Conservation (phyloP, 106 monocot genomes). For the Dioscorea zingiberensis region DNA sequence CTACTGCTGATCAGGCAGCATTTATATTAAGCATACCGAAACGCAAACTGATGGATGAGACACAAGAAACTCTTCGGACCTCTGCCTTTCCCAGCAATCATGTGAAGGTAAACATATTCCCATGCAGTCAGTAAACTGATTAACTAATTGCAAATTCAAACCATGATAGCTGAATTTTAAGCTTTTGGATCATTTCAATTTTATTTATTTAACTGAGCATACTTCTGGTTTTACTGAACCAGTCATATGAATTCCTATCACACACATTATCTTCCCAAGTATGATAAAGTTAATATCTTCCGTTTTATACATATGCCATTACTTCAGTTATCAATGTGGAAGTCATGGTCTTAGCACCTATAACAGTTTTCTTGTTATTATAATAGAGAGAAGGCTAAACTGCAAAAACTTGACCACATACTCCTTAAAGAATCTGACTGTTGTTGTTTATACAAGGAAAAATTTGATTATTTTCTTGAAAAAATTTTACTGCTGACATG, state of each 20-base stretch:
- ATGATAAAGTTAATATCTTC: background rate
- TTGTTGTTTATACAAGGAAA: too few species aligned
- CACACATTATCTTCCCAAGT: too few species aligned
- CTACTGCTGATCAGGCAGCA: slow-evolving; percentile 92
- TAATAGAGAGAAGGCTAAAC: too few species aligned
- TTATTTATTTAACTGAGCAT: background rate
- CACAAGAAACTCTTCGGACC: slow-evolving; percentile 93
- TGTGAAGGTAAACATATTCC: slow-evolving; percentile 61
- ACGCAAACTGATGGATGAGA: slow-evolving; percentile 72
- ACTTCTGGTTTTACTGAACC: background rate
- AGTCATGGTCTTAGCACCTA: too few species aligned
- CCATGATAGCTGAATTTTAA: background rate
- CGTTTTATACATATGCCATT: too few species aligned
- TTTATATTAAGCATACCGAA: slow-evolving; percentile 92
- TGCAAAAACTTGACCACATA: too few species aligned
- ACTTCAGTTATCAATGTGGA: too few species aligned
- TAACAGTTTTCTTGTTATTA: too few species aligned
- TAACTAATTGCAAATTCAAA: too few species aligned
- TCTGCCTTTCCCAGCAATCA: slow-evolving; percentile 93
- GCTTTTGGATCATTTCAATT: background rate
- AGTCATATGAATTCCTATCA: background rate
- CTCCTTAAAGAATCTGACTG: too few species aligned
- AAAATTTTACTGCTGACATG: background rate
- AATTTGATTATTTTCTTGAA: background rate
- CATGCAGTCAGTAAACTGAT: background rate